Conservation (phyloP, 148 eudicot genomes). For the Heliosperma pusillum region DNA sequence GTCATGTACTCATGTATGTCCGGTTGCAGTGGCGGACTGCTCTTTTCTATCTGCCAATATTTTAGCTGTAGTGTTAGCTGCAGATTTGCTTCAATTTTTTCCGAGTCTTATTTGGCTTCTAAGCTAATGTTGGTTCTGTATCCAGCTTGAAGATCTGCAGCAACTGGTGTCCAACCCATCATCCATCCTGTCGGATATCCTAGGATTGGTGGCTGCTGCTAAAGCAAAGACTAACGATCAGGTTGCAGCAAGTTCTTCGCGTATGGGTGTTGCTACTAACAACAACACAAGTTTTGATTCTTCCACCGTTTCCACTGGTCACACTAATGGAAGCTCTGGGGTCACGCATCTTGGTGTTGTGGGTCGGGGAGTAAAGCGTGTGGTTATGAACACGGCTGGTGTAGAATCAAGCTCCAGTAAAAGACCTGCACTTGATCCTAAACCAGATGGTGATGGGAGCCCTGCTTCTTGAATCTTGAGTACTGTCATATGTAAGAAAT, state of each 20-base stretch:
- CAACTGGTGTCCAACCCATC: constrained; percentile 67
- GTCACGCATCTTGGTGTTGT: constrained; percentile 89
- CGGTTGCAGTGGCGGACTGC: neutral
- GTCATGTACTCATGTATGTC: neutral
- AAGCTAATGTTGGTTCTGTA: constrained; percentile 15
- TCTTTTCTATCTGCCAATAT: neutral
- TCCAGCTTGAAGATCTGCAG: constrained; percentile 91
- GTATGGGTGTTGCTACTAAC: constrained; percentile 38
- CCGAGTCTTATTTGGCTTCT: neutral
- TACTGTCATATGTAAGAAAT: neutral
- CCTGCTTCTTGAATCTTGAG: constrained; percentile 54
- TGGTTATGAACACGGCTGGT: constrained; percentile 38
- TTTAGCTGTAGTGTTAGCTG: neutral
- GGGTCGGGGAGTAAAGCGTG: constrained; percentile 89
- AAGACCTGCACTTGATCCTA: constrained; percentile 48
- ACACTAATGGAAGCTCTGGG: constrained; percentile 60
- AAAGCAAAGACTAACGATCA: constrained; percentile 53
- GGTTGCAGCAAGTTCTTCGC: constrained; percentile 46
- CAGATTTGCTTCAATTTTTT: neutral
- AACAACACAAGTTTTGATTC: constrained; percentile 44
- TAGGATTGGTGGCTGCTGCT: constrained; percentile 56
- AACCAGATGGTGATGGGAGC: constrained; percentile 46
- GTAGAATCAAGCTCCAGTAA: constrained; percentile 48
- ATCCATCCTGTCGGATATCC: constrained; percentile 68
- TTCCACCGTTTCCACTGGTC: constrained; percentile 61